Evolutionary conservation across 257 asterid genomes (phyloP), one percentile per base, ranked within the genome.

Genomic region (Craterostigma plantagineum): DNA sequence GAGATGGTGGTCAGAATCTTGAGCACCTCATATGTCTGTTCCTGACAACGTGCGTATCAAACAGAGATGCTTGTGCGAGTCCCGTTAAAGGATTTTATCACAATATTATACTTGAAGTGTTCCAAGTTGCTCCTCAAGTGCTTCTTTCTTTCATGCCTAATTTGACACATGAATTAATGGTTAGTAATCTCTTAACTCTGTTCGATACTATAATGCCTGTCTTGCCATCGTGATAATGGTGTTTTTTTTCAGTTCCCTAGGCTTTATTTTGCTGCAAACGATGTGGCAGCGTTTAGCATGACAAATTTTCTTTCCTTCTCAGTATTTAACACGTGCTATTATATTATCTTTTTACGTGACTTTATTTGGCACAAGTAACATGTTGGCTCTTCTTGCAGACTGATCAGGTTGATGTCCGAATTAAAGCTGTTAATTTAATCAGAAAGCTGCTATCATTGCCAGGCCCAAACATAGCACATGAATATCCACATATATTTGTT

Each of bases 341-440:
- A 17, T 42, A 45, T 56, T 50, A 16, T 38, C 42, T 11, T 48
- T 34, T 23, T 62, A 33, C 38, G 54, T 54, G 36, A 39, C 59
- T 49, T 66, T 48, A 46, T 52, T 56, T 37, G 51, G 35, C 38
- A 45, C 53, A 33, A 42, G 59, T 61, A 16, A 48, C 51, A 57
- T 42, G 36, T 47, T 49, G 33, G 18, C 54, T 46, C 43, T 34
- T 48, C 63, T 72, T 65, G 76, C 90, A 84, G 96, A 80, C 77
- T 37, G 93, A 84, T 62, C 90, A 80, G 68, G 92, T 84, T 54
- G 96, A 80, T 77, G 90, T 67, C 46, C 81, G 96, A 45, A 77
- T 84, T 54, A 84, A 80, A 69, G 94, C 76, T 66, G 73, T 84
- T 15, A 67, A 71, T 45, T 53, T 80, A 61, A 53, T 80, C 12